Evolutionary conservation across 176 grass and related monocot species (phyloP).

Genomic region (Raddia guianensis): DNA sequence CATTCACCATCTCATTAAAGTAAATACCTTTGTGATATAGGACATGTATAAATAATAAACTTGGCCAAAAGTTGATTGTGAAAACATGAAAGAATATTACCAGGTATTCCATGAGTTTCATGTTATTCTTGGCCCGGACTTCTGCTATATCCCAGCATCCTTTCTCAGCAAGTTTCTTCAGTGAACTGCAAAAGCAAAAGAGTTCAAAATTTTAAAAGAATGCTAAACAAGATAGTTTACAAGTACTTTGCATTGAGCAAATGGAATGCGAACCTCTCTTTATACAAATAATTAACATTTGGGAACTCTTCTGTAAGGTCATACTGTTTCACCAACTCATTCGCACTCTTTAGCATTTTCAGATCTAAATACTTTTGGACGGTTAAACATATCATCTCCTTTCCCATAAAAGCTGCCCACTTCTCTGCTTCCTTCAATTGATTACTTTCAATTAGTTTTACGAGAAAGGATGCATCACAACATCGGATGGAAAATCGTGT

Average conservation of each 20-base stretch:
- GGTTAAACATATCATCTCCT: slow-evolving; percentile 62
- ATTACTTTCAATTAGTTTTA: slow-evolving; percentile 66
- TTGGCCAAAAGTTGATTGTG: slow-evolving; percentile 9
- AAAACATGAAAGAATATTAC: slow-evolving; percentile 46
- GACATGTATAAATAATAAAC: slow-evolving; percentile 11
- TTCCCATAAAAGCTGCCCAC: slow-evolving; percentile 82
- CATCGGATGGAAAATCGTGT: slow-evolving; percentile 69
- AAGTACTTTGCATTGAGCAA: slow-evolving; percentile 19
- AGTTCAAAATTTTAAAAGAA: slow-evolving; percentile 30
- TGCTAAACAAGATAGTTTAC: slow-evolving; percentile 11
- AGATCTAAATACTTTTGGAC: slow-evolving; percentile 72
- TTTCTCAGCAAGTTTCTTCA: slow-evolving; percentile 96
- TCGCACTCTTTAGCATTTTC: slow-evolving; percentile 87
- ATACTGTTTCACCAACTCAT: slow-evolving; percentile 77
- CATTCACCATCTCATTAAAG: slow-evolving; percentile 1
- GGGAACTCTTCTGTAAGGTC: slow-evolving; percentile 82
- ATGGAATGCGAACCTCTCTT: slow-evolving; percentile 72
- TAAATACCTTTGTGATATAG: not conserved
- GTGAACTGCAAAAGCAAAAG: slow-evolving; percentile 52
- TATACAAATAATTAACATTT: slow-evolving; percentile 76
- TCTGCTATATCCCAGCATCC: slow-evolving; percentile 97
- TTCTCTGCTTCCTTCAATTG: slow-evolving; percentile 76
- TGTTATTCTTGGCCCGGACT: slow-evolving; percentile 72
- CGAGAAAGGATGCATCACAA: slow-evolving; percentile 65
- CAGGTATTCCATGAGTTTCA: slow-evolving; percentile 83